A percentile compares a stretch with the other conserved stretches of the same genome.
These are phyloP conservation scores for Suhomyces taliae DNA, from an alignment of 1,139 yeast genomes.

Conservation along the genomic window DNA sequence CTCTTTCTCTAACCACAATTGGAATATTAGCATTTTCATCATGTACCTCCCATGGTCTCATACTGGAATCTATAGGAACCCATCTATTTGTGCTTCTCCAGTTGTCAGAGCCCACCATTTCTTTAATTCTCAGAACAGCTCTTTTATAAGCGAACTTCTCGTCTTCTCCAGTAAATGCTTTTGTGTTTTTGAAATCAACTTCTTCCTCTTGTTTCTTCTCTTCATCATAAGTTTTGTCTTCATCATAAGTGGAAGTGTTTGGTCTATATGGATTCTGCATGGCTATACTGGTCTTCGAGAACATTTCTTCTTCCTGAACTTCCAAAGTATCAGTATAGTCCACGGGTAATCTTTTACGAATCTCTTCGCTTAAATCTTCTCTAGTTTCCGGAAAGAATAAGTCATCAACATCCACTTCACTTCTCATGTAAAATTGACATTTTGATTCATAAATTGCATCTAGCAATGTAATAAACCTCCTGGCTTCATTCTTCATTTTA, in stretches of 20 bases:
- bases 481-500: constrained; percentile 65
- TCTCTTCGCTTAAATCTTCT: constrained; percentile 15
- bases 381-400: constrained; percentile 59
- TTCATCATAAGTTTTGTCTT: constrained; percentile 41
- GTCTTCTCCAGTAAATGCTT: constrained; percentile 74
- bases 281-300: constrained; percentile 61
- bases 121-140: constrained; percentile 67
- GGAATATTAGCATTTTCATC: neutral
- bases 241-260: constrained; percentile 57
- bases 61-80: constrained; percentile 52
- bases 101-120: constrained; percentile 58
- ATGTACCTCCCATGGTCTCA: constrained; percentile 62
- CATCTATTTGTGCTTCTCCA: constrained; percentile 54
- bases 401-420: constrained; percentile 50
- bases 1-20: neutral
- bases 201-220: constrained; percentile 8
- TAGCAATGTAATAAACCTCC: constrained; percentile 62
- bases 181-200: constrained; percentile 46
- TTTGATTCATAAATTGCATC: constrained; percentile 71
- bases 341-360: constrained; percentile 6
- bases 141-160: constrained; percentile 73
- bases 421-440: constrained; percentile 55
- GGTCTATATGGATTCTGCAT: constrained; percentile 68
- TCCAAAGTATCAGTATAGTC: constrained; percentile 26
- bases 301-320: constrained; percentile 70